phyloP scores from a whole-genome alignment of 805 yeast genomes.

The Candida khao-thaluensis region DNA sequence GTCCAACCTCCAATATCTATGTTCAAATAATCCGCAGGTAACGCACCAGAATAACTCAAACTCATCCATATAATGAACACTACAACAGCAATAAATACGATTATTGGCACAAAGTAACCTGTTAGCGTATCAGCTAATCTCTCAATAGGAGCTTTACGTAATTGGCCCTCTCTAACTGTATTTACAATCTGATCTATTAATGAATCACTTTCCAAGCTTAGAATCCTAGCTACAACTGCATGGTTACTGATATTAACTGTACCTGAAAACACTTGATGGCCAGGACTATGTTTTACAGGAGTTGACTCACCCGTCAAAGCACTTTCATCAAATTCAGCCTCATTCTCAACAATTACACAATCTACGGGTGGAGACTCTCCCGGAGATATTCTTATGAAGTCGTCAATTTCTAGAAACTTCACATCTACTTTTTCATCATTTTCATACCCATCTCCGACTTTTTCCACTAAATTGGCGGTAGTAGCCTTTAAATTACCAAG shows the following conservation, averaged over 20 bases:
- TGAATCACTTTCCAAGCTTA: constrained; percentile 61
- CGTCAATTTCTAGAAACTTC: constrained; percentile 52
- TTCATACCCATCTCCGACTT: constrained; percentile 14
- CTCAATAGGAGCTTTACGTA: constrained; percentile 72
- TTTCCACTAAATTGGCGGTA: constrained; percentile 43
- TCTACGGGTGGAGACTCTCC: constrained; percentile 65
- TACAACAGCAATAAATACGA: constrained; percentile 54
- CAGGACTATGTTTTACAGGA: constrained; percentile 55
- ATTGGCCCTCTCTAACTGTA: constrained; percentile 71
- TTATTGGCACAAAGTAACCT: constrained; percentile 70
- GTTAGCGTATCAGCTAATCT: constrained; percentile 67
- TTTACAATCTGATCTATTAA: constrained; percentile 67
- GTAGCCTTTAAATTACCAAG: constrained; percentile 52
- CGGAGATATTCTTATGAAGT: constrained; percentile 45
- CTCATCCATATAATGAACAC: constrained; percentile 72
- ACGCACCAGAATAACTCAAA: constrained; percentile 51
- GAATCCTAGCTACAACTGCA: constrained; percentile 53
- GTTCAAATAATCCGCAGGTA: constrained; percentile 58
- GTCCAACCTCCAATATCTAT: constrained; percentile 72
- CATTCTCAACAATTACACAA: constrained; percentile 49
- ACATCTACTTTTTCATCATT: constrained; percentile 31
- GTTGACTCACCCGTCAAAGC: constrained; percentile 62
- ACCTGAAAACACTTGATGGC: constrained; percentile 73
- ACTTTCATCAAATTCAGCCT: constrained; percentile 56
- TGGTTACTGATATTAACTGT: constrained; percentile 62